Evolutionary conservation across 257 asterid genomes (phyloP).

Genomic region (Penstemon eatonii): DNA sequence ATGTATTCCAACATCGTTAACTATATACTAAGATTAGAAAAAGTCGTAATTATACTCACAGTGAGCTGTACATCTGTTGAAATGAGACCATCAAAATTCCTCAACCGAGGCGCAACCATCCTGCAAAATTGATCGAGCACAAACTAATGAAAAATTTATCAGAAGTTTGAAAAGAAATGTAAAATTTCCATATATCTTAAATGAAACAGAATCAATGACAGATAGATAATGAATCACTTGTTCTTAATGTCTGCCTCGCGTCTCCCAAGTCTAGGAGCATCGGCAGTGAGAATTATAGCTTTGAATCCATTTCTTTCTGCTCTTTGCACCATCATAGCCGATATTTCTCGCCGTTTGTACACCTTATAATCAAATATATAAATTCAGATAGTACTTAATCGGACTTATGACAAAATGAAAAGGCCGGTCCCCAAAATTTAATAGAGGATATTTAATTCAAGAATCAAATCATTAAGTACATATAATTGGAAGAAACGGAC

Average conservation of each 20-base stretch:
- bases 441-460: too few species aligned
- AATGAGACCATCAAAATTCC: conserved; percentile 59
- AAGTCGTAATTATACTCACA: conserved; percentile 33
- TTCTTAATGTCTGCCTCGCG: conserved; percentile 65
- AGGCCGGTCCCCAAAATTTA: too few species aligned
- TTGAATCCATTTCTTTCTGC: conserved; percentile 69
- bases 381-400: too few species aligned
- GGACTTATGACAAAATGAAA: too few species aligned
- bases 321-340: conserved; percentile 57
- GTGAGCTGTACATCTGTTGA: conserved; percentile 34
- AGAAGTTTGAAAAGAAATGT: background rate
- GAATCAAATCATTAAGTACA: conserved; percentile 26
- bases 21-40: background rate
- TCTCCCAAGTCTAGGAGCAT: conserved; percentile 60
- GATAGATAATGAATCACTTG: conserved; percentile 33
- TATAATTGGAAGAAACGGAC: conserved; percentile 67
- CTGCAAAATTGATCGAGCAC: conserved; percentile 32
- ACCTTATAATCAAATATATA: conserved; percentile 29
- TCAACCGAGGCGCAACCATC: conserved; percentile 52
- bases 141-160: background rate
- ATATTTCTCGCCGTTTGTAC: conserved; percentile 51
- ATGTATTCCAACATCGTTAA: background rate
- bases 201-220: background rate
- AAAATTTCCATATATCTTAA: background rate
- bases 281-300: conserved; percentile 62